Base-by-base conservation (phyloP, 345 rosid genomes). In the Gossypium arboreum region DNA sequence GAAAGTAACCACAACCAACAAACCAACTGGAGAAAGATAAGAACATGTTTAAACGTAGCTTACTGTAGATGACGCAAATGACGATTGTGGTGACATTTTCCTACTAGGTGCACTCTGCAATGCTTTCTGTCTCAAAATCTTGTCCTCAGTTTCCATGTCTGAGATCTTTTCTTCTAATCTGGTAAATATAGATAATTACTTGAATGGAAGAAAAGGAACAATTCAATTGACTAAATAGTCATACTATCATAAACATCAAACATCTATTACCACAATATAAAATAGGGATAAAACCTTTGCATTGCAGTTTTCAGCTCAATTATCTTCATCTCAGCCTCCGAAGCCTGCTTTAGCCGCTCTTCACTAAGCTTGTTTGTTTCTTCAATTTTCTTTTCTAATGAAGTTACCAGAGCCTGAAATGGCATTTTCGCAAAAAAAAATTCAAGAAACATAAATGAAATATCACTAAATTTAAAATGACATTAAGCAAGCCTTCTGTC, bases 101-200 rank as follows among this genome's bases (percentile, higher is more conserved):
- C 79, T 83, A 63, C 81, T 81, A 80, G 91, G 57, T 44, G 94
- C 75, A 76, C 86, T 89, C 47, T 77, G 71, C 66, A 89, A 76
- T 12, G 86, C 79, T 79, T 94, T 91, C 78, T 86, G 90, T 78
- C 90, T 84, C 76, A 94, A 88, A 81, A 91, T 81, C 67, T 91
- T 86, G 70, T 88, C 92, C 78, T 89, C 98, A 6, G 85, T 79
- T 84, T 95, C 97, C 83, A 95, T 85, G 82, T 92, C 98, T 72
- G 90, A 87, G 73, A 90, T 80, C 77, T 86, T 90, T 83, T 91
- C 99, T 77, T 88, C 92, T 65, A 95, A 94, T 79, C 99, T 95
- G 82, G 72, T 18, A 71, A 78, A 63, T 15, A 73, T 18, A 58
- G 2, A 44, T 7, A 75, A 68, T 54, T 39, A 61, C 22, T 29